Base-by-base conservation (phyloP, 805 yeast genomes). In the Saturnispora serradocipensis region DNA sequence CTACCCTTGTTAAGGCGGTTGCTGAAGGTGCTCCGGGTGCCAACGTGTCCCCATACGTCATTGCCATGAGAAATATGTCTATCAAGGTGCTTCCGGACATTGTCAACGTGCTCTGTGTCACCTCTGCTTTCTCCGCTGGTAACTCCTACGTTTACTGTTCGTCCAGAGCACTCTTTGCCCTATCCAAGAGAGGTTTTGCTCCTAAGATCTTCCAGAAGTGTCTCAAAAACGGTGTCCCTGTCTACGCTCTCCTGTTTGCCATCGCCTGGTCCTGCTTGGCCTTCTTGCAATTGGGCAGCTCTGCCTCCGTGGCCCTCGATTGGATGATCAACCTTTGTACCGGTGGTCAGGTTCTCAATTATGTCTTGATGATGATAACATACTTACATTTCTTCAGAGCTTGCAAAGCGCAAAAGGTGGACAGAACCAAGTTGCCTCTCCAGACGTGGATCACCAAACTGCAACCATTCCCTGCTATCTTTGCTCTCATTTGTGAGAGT, bases 111-210 rank as follows among this genome's bases (percentile, higher is more conserved):
- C 77, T 87, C 30, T 74, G 88, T 51, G 72, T 88, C 50, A 73
- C 87, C 5, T 77, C 93, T 1, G 85, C 90, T 0, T 83, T 87
- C 58, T 82, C 89, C 35, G 89, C 95, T 2, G 96, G 95, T 49
- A 87, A 87, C 64, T 84, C 91, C 1, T 84, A 81, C 63, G 78
- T 86, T 35, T 86, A 79, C 61, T 81, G 88, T 54, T 82, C 91
- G 0, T 77, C 88, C 7, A 67, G 80, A 61, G 72, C 86, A 0
- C 69, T 87, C 22, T 82, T 81, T 63, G 88, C 88, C 2, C 70
- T 86, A 65, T 85, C 93, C 0, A 66, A 77, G 30, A 80, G 77
- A 59, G 89, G 91, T 0, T 77, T 78, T 54, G 91, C 93, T 1
- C 96, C 96, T 10, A 69, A 69, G 38, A 57, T 85, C 43, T 85